These are phyloP conservation scores for Rutstroemia sp. DNA, from an alignment of 2,329 filamentous ascomycete genomes.

Conservation along the genomic window DNA sequence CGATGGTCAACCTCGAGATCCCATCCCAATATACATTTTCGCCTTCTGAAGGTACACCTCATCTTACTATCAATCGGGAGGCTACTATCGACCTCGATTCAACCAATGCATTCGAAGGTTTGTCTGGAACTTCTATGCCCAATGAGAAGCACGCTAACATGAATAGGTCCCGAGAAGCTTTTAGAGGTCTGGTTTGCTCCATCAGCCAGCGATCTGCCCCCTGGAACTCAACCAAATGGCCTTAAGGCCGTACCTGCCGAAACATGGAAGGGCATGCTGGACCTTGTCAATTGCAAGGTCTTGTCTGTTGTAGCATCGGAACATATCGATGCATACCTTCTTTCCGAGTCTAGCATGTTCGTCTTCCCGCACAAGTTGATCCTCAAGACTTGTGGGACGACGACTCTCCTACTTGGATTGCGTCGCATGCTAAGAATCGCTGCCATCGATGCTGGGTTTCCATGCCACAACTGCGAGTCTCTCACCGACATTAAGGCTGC, in stretches of 20 bases:
- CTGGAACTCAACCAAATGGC: slow-evolving; percentile 63
- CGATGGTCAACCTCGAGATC: slow-evolving; percentile 80
- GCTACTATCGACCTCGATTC: slow-evolving; percentile 90
- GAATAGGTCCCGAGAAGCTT: slow-evolving; percentile 82
- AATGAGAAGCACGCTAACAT: slow-evolving; percentile 22
- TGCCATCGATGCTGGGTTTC: slow-evolving; percentile 80
- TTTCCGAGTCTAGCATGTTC: slow-evolving; percentile 99
- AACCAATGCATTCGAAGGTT: slow-evolving; percentile 91
- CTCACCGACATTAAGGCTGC: slow-evolving; percentile 62
- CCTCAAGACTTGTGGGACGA: slow-evolving; percentile 96
- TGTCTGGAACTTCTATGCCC: slow-evolving; percentile 14
- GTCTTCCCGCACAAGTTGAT: slow-evolving; percentile 99
- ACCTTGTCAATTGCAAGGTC: slow-evolving; percentile 97
- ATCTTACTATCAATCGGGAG: slow-evolving; percentile 94
- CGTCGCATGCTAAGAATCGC: slow-evolving; percentile 91
- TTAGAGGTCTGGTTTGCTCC: slow-evolving; percentile 97
- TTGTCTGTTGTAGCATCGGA: slow-evolving; percentile 90
- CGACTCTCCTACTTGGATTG: slow-evolving; percentile 82
- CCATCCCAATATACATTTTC: slow-evolving; percentile 78
- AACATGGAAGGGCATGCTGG: slow-evolving; percentile 93
- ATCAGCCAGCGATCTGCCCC: slow-evolving; percentile 64
- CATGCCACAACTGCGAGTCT: slow-evolving; percentile 63
- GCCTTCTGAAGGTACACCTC: slow-evolving; percentile 74
- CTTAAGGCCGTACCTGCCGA: slow-evolving; percentile 80
- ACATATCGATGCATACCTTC: slow-evolving; percentile 88